phyloP scores from a whole-genome alignment of 345 rosid species.

The Melaleuca quinquenervia region DNA sequence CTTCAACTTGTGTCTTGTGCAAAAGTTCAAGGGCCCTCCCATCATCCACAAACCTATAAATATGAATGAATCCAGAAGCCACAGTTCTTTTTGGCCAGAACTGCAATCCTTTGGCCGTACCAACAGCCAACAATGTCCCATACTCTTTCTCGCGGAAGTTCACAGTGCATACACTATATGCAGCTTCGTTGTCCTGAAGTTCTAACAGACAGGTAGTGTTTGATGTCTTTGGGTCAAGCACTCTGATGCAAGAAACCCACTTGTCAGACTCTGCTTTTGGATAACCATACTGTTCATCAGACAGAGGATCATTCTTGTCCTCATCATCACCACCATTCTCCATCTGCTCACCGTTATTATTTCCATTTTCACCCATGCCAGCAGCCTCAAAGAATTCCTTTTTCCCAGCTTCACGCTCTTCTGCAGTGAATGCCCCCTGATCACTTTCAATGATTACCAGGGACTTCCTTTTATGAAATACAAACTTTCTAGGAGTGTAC shows the following conservation, averaged over 20 bases:
- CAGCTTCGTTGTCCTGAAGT: slow-evolving; percentile 98
- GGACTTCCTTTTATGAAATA: slow-evolving; percentile 65
- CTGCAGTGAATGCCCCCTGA: slow-evolving; percentile 91
- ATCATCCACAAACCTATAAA: slow-evolving; percentile 86
- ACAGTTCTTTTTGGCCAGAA: slow-evolving; percentile 74
- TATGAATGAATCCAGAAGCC: slow-evolving; percentile 74
- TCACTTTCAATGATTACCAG: slow-evolving; percentile 87
- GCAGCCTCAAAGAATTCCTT: slow-evolving; percentile 84
- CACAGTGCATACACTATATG: slow-evolving; percentile 82
- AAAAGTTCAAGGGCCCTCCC: slow-evolving; percentile 79
- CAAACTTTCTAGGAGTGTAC: slow-evolving; percentile 94
- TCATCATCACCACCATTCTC: slow-evolving; percentile 88
- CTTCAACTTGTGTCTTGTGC: slow-evolving; percentile 96
- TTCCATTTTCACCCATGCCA: slow-evolving; percentile 77
- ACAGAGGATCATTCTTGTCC: slow-evolving; percentile 72
- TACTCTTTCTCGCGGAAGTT: slow-evolving; percentile 95
- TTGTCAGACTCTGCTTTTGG: slow-evolving; percentile 88
- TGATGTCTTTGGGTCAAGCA: slow-evolving; percentile 79
- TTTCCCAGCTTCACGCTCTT: slow-evolving; percentile 92
- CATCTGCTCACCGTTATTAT: slow-evolving; percentile 47
- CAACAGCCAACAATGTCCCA: slow-evolving; percentile 89
- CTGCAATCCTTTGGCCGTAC: slow-evolving; percentile 86
- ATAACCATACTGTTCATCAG: slow-evolving; percentile 97
- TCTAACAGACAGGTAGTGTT: slow-evolving; percentile 83
- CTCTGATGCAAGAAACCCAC: slow-evolving; percentile 98